Evolutionary conservation across 768 basidiomycete genomes (phyloP), one percentile per base, ranked within the genome.

Genomic region (Chiua virens): DNA sequence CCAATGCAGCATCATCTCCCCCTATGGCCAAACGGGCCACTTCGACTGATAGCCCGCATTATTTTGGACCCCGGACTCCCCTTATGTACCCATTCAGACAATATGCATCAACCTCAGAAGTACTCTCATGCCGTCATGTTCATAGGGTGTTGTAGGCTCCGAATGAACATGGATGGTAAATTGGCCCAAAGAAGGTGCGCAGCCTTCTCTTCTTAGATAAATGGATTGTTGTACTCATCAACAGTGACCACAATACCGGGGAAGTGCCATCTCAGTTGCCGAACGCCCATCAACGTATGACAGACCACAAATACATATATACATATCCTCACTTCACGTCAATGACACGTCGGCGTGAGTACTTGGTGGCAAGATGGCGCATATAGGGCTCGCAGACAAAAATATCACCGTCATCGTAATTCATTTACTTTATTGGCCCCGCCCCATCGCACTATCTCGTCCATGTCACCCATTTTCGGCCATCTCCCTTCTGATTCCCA

Each of bases 41-140:
- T n/a, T n/a, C n/a, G n/a, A n/a, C n/a, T n/a, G n/a, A 14, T 23
- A 23, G 2, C 27, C 27, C 3, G 27, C 5, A 37, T 32, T 1
- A 10, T 35, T 34, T n/a, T 32, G 43, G 46, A 7, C 60, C 60
- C 60, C 56, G 34, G 53, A 58, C 59, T 41, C 51, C 44, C 52
- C 1, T n/a, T 4, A 9, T 13, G 23, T 14, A 20, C 23, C 22
- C 10, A 22, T 28, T 7, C 9, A 34, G 6, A 17, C 9, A 34
- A 48, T 40, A 42, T 46, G 9, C 13, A 10, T n/a, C 22, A 18
- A 15, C 48, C 27, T 18, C 27, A 34, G 45, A 40, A 15, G 25
- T 20, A 41, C 17, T 49, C 13, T n/a, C 28, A 46, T 57, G 60
- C 56, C 53, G 60, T 61, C 45, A 61, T 5, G 42, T 62, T 62